Evolutionary conservation across 2,329 filamentous ascomycete genomes (phyloP), one percentile per base, ranked within the genome.

Genomic region (Neocatenulostroma microsporum): DNA sequence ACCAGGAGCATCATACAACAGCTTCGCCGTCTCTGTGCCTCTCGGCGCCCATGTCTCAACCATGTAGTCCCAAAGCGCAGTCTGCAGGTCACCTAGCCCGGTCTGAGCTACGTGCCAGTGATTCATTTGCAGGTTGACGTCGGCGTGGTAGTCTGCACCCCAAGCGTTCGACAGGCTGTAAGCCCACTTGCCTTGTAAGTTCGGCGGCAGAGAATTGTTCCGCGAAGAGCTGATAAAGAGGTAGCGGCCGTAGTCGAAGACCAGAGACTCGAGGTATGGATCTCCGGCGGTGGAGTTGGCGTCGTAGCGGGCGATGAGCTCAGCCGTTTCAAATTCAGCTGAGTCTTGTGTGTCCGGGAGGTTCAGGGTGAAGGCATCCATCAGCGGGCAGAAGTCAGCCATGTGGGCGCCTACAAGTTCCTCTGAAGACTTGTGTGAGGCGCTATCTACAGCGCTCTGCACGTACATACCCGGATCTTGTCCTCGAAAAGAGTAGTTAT

Each of bases 71-170:
- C 69, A 77, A 0, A 74, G 52, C 0, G 68, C 63, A 0, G 55
- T 50, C 30, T 71, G 63, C 1, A 72, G 60, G 2, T 56, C 56
- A 0, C 62, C 63, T 0, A 76, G 55, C 0, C 72, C 72, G 0
- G 70, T 73, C 35, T 72, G 64, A 21, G 75, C 71, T 2, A 67
- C 65, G 2, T 58, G 61, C 74, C 74, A 78, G 46, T 77, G 67
- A 40, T 77, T 78, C 74, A 77, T 78, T 44, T 78, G 71, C 1
- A 77, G 39, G 39, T 78, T 78, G 47, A 78, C 76, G 42, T 78
- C 73, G 25, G 67, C 61, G 35, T 76, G 73, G 38, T 76, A 78
- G 45, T 78, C 73, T 2, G 61, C 67, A 10, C 66, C 63, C 74
- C 74, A 75, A 0, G 67, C 63, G 3, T 64, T 58, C 0, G 46